Evolutionary conservation across 345 rosid genomes (phyloP), one percentile per base, ranked within the genome.

Genomic region (Geranium brycei): DNA sequence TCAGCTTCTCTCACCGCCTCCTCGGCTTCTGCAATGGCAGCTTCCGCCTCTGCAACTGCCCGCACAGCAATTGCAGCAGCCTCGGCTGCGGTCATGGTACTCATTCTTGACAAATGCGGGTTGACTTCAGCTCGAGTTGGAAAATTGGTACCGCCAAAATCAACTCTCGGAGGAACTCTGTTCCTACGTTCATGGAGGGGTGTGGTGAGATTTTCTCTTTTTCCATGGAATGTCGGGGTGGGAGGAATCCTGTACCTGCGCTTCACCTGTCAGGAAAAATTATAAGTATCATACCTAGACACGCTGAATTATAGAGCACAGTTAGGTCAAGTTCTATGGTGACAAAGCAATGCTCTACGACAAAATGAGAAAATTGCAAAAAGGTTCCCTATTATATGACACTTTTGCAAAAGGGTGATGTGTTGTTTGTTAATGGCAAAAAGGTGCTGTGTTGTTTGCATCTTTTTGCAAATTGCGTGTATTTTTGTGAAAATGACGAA

Each of bases 1-100:
- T 93, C 96, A 7, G 99, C 97, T 70, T 91, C 99, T 69, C 83
- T 90, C 14, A 87, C 91, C 73, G 99, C 99, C 80, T 82, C 95
- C 69, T 93, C 97, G 63, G 99, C 99, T 69, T 76, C 96, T 4
- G 88, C 91, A 60, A 88, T 84, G 28, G 95, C 95, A 68, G 84
- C 87, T 78, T 91, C 99, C 58, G 99, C 97, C 77, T 89, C 88
- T 32, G 85, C 87, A 74, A 93, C 99, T 64, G 96, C 96, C 71
- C 72, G 83, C 64, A 89, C 95, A 51, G 99, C 99, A 62, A 86
- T 88, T 4, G 74, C 82, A 62, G 87, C 89, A 12, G 99, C 99
- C 79, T 91, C 97, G 63, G 80, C 79, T 12, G 91, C 81, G 59
- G 84, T 85, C 97, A 91, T 81, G 60, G 69, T 84, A 79, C 85